phyloP scores from a whole-genome alignment of 192 early-diverging fungal genomes.

The Martensiomyces pterosporus region DNA sequence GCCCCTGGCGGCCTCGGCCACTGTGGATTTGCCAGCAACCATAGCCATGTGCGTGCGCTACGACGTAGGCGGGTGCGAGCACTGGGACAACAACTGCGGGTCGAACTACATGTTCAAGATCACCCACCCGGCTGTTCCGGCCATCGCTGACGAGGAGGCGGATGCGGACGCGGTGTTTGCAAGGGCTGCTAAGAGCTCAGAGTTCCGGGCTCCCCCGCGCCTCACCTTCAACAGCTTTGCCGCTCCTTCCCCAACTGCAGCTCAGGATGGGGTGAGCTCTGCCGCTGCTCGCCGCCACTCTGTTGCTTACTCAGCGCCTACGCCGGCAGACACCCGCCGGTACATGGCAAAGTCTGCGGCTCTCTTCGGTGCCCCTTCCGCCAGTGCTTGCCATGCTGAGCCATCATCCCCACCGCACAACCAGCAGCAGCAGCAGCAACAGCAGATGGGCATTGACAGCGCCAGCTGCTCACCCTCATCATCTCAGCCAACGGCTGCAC shows the following conservation, averaged over 20 bases:
- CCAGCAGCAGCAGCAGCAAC: background rate
- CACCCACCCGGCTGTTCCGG: conserved; percentile 26
- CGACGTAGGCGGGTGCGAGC: conserved; percentile 62
- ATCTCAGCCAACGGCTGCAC: too few relatives aligned
- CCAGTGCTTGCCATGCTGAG: too few relatives aligned
- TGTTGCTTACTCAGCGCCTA: conserved; percentile 16
- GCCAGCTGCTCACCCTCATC: too few relatives aligned
- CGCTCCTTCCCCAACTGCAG: background rate
- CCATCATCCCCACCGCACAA: background rate
- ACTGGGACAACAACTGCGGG: conserved; percentile 95
- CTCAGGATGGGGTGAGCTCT: background rate
- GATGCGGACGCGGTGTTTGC: conserved; percentile 19
- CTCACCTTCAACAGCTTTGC: conserved; percentile 21
- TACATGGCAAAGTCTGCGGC: conserved; percentile 50
- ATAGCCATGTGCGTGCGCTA: conserved; percentile 66
- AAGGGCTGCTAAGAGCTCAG: background rate
- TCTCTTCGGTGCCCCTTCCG: conserved; percentile 16
- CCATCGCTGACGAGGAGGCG: conserved; percentile 40
- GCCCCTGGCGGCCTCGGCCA: conserved; percentile 48
- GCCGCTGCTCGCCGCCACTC: background rate
- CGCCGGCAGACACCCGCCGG: conserved; percentile 35
- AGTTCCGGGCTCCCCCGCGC: conserved; percentile 24
- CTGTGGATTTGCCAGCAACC: conserved; percentile 31
- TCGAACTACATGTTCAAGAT: conserved; percentile 72
- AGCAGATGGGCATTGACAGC: conserved; percentile 1